Base-by-base conservation (phyloP, 371 early-diverging fungal genomes). In the Mucor irregularis region DNA sequence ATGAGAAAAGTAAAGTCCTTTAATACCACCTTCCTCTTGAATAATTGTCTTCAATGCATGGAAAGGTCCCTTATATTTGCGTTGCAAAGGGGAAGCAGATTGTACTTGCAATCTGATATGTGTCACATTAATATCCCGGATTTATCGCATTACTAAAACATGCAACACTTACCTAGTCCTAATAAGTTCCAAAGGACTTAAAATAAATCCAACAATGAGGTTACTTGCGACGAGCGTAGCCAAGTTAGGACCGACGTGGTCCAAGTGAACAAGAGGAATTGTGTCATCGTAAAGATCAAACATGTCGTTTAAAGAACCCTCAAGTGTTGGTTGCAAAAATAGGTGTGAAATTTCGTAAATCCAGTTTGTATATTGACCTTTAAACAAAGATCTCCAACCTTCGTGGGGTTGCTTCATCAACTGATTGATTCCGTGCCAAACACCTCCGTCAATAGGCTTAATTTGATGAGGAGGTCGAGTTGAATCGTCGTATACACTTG, bases 111-210 rank as follows among this genome's bases (percentile, higher is more conserved):
- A 58, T 34, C 77, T 76, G 37, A 13, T 30, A 17, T 16, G 11
- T 17, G 1, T 22, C 2, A 30, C 34, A 49, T 17, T 33, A 28
- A 34, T 7, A 24, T 16, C n/a, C 26, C 7, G 17, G 21, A 8
- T 45, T n/a, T 58, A 28, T 45, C 9, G 19, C 14, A 14, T 28
- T 14, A 19, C 31, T 19, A 33, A n/a, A 49, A n/a, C 11, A 5
- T 6, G 34, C 16, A 19, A 37, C 24, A 26, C 14, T 31, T 56
- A 86, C 85, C 87, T 68, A 29, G 91, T 90, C 53, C 88, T 84
- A 34, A 88, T 80, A n/a, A 92, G 56, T 50, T 92, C 93, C 24
- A 94, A 61, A 3, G 94, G 94, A 56, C 89, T 87, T 44, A 93
- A 73, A 22, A 90, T 42, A 45, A 88, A 68, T 1, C 92, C 91